Evolutionary conservation across 345 rosid genomes (phyloP), one percentile per base, ranked within the genome.

Genomic region (Gynandropsis gynandra): DNA sequence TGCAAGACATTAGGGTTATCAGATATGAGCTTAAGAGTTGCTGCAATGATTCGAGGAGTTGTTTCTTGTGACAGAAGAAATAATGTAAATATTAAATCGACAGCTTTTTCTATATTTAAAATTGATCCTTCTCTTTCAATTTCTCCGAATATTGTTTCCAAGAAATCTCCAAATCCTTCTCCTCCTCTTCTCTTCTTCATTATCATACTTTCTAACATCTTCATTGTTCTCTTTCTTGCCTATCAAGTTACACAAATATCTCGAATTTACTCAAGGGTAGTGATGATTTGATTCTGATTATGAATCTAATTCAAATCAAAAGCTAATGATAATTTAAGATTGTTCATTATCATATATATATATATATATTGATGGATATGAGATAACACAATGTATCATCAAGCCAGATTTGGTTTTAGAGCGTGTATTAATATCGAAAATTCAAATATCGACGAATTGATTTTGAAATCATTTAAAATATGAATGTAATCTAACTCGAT

Each of bases 41-140:
- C 38, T 3, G 53, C 34, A 20, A 61, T 35, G 29, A 46, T 19
- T 1, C 59, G 1, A 10, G 66, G 59, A 0, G 52, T 37, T 33
- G 66, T 52, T 43, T 61, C 66, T 14, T 61, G 37, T 8, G 59
- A 50, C 33, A 53, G 10, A 1, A 61, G 15, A 13, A 61, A 46
- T 14, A 45, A 38, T 1, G 58, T 61, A 4, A 10, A 52, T 43
- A 52, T 52, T 24, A 21, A 35, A 9, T 52, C 27, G 1, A 52
- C 34, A 8, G 32, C 53, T 0, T 35, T 10, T 27, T 62, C 47
- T 11, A 52, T 10, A 47, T 32, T 24, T 46, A 62, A 33, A 6
- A 1, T 29, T 43, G 41, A 43, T 2, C 32, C 27, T 18, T 29
- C 56, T n/a, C 16, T 24, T 35, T 58, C 54, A 9, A 12, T 41